These are phyloP conservation scores for Chrysoporthe cubensis DNA, from an alignment of 2,329 filamentous ascomycete species.

Conservation along the genomic window DNA sequence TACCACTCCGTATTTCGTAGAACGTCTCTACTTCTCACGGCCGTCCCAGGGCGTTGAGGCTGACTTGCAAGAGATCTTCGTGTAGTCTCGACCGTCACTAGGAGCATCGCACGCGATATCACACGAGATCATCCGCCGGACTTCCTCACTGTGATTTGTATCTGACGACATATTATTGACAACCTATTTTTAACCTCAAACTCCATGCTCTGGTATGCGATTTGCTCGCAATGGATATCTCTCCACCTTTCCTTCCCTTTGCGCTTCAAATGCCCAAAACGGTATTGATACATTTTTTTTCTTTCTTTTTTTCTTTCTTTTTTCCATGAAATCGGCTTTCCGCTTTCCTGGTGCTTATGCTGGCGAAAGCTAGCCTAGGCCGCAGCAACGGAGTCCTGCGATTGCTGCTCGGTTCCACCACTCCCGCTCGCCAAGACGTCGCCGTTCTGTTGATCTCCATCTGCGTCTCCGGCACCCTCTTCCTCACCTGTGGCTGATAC, in stretches of 20 bases:
- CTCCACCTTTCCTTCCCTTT: neutral
- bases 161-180: neutral
- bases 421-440: neutral
- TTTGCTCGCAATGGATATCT: constrained; percentile 26
- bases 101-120: neutral
- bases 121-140: neutral
- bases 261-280: neutral
- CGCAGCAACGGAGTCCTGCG: constrained; percentile 23
- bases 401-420: constrained; percentile 15
- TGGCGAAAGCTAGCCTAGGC: neutral
- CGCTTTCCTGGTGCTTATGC: neutral
- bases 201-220: constrained; percentile 24
- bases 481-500: neutral
- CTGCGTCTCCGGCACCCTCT: constrained; percentile 2
- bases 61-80: neutral
- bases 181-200: constrained; percentile 7
- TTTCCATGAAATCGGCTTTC: neutral
- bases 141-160: neutral
- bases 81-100: neutral
- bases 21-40: neutral
- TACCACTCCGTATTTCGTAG: too few relatives aligned
- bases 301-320: neutral
- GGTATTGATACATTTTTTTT: neutral
- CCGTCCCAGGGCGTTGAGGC: neutral
- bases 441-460: neutral